A percentile compares a stretch with the other conserved stretches of the same genome.
Evolutionary conservation across 2,329 filamentous ascomycete species (phyloP).

Genomic region (Atkinsonella hypoxylon): DNA sequence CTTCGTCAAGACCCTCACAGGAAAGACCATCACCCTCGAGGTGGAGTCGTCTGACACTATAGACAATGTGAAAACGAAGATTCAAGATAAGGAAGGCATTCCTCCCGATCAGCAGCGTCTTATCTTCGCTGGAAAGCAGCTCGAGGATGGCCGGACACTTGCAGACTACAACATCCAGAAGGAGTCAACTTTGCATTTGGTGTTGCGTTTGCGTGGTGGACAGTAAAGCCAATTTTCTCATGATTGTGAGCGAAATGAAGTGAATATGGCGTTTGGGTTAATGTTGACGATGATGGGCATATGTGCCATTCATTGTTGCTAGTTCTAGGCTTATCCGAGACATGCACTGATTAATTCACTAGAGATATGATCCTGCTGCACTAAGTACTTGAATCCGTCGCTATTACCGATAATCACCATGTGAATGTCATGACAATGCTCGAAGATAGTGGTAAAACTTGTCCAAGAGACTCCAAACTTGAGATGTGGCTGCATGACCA

Average conservation of each 20-base stretch:
- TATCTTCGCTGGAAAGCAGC: conserved; percentile 87
- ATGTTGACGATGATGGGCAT: not conserved
- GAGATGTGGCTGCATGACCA: not conserved
- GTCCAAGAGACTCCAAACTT: not conserved
- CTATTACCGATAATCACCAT: no score
- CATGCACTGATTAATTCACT: not conserved
- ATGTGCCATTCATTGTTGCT: not conserved
- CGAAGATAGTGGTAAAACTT: no score
- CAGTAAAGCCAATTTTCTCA: conserved; percentile 44
- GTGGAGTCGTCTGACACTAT: conserved; percentile 85
- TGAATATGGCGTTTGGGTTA: not conserved
- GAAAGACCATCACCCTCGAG: conserved; percentile 90
- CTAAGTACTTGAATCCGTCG: no score
- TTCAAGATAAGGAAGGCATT: conserved; percentile 87
- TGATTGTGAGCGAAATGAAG: conserved; percentile 70
- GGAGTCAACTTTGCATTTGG: conserved; percentile 70
- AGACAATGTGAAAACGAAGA: conserved; percentile 91
- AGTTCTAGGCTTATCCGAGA: not conserved
- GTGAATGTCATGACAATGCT: no score
- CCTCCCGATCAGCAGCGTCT: conserved; percentile 89
- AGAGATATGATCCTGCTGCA: not conserved
- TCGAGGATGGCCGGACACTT: conserved; percentile 83
- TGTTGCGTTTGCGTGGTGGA: conserved; percentile 70
- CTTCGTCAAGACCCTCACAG: conserved; percentile 77
- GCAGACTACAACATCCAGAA: conserved; percentile 97